Evolutionary conservation across 2,329 filamentous ascomycete genomes (phyloP).

Genomic region (Hypoxylon sp.): DNA sequence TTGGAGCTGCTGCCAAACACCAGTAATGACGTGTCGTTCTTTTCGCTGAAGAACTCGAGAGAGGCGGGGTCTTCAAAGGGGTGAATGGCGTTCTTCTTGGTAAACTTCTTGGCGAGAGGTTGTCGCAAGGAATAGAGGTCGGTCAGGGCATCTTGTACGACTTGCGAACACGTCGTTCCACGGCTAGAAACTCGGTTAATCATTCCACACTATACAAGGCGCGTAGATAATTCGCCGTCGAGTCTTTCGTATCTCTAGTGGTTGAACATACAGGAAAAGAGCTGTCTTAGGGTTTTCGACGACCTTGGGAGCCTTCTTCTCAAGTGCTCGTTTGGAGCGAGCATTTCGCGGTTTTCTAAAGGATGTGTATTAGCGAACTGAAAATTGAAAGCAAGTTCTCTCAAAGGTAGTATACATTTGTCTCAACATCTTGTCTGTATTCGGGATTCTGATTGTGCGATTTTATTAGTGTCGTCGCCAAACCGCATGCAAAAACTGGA

Average conservation of each 20-base stretch:
- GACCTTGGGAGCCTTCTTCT: conserved; percentile 89
- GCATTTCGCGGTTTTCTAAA: conserved; percentile 74
- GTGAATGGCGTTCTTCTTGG: conserved; percentile 95
- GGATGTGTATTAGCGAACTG: conserved; percentile 27
- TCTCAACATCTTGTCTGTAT: conserved; percentile 44
- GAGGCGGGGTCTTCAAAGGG: conserved; percentile 92
- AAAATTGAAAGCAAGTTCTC: neutral
- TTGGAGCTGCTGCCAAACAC: conserved; percentile 89
- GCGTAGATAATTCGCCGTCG: too few species aligned
- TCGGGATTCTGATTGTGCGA: conserved; percentile 11
- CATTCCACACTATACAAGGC: too few species aligned
- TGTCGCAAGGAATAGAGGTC: conserved; percentile 88
- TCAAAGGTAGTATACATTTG: conserved; percentile 44
- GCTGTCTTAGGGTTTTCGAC: conserved; percentile 91
- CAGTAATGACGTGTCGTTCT: conserved; percentile 91
- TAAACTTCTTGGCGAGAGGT: conserved; percentile 88
- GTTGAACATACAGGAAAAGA: conserved; percentile 75
- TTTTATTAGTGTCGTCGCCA: conserved; percentile 10
- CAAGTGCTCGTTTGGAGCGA: conserved; percentile 93
- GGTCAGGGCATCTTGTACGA: conserved; percentile 84
- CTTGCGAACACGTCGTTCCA: conserved; percentile 85
- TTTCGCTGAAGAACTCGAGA: conserved; percentile 94
- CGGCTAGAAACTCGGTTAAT: conserved; percentile 57
- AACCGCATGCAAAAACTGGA: conserved; percentile 13
- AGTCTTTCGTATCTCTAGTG: too few species aligned